Evolutionary conservation across 2,329 filamentous ascomycete genomes (phyloP).

Genomic region (Fusarium kyushuense): DNA sequence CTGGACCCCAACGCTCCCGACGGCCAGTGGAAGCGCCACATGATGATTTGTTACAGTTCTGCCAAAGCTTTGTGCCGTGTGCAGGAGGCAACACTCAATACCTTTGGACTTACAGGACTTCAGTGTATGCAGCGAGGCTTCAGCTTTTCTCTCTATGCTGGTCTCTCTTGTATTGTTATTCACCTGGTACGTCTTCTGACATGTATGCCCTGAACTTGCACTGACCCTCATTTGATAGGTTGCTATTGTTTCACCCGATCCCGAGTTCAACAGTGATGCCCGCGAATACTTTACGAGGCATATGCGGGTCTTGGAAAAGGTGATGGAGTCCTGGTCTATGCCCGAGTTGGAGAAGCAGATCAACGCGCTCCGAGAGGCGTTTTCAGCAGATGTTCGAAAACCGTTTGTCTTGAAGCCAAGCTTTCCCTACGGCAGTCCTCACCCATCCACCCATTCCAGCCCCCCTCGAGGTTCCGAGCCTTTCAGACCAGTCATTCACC

Average conservation of each 20-base stretch:
- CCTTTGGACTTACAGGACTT: slow-evolving; percentile 82
- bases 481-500: slow-evolving; percentile 62
- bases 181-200: slow-evolving; percentile 76
- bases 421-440: slow-evolving; percentile 88
- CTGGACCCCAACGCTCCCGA: slow-evolving; percentile 78
- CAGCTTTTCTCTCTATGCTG: slow-evolving; percentile 94
- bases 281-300: slow-evolving; percentile 91
- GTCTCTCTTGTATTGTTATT: slow-evolving; percentile 91
- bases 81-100: slow-evolving; percentile 83
- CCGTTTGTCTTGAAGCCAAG: slow-evolving; percentile 90
- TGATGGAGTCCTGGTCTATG: slow-evolving; percentile 85
- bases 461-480: slow-evolving; percentile 66
- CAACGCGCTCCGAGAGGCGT: slow-evolving; percentile 87
- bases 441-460: slow-evolving; percentile 71
- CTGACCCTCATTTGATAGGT: slow-evolving; percentile 66
- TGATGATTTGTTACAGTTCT: slow-evolving; percentile 85
- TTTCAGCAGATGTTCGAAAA: slow-evolving; percentile 85
- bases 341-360: slow-evolving; percentile 92
- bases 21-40: slow-evolving; percentile 86
- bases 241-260: slow-evolving; percentile 92
- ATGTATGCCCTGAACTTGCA: background rate
- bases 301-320: slow-evolving; percentile 92
- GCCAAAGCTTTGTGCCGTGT: slow-evolving; percentile 87
- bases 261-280: slow-evolving; percentile 85
- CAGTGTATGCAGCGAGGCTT: slow-evolving; percentile 94